Base-by-base conservation (phyloP, 345 rosid genomes). In the Atalantia buxifolia region DNA sequence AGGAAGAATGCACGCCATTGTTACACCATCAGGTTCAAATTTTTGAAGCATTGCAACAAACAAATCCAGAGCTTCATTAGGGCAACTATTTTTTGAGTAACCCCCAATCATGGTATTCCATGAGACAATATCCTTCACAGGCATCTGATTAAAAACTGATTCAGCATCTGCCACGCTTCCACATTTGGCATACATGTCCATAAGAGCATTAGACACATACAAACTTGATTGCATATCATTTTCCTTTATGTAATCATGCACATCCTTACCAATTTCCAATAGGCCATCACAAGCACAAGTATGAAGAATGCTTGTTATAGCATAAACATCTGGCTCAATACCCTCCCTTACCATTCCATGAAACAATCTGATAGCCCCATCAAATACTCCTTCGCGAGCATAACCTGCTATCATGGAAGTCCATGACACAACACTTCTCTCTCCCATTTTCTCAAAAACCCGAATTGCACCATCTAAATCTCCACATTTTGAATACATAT, bases 181-280 rank as follows among this genome's bases (percentile, higher is more conserved):
- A 80, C 94, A 91, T 87, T 88, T 90, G 3, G 92, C 88, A 82
- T 90, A 91, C 94, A 90, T 91, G 79, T 92, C 94, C 91, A 91
- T 85, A 64, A 92, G 85, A 68, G 93, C 89, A 81, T 92, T 89
- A 5, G 83, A 86, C 14, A 89, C 87, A 66, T 84, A 88, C 33
- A 87, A 78, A 85, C 82, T 85, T 2, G 88, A 83, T 38, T 81
- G 89, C 82, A 88, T 78, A 66, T 79, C 71, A 59, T 87, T 87
- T 77, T 77, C 84, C 83, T 72, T 85, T 57, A 91, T 68, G 83
- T 87, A 92, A 25, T 81, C 69, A 70, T 91, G 94, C 9, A 91
- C 82, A 28, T 84, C 86, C 83, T 81, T 91, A 31, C 97, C 93
- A 81, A 80, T 82, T 0, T 84, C 91, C 77, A 91, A 61, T 2